phyloP scores from a whole-genome alignment of 345 rosid species.

The Erodium maritimum region DNA sequence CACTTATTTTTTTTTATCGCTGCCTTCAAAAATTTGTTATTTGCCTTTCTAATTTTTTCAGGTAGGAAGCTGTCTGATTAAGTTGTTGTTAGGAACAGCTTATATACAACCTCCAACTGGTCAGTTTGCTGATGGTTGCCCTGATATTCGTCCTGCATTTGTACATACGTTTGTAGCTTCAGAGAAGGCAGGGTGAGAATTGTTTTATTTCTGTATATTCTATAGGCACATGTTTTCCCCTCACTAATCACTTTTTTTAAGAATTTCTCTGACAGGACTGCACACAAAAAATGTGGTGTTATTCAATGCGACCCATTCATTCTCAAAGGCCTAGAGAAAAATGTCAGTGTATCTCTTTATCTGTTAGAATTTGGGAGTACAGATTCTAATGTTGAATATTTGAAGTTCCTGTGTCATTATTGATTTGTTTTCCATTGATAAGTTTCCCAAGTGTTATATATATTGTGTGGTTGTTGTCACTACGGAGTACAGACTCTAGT shows the following conservation, averaged over 20 bases:
- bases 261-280: conserved; percentile 25
- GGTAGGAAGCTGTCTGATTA: conserved; percentile 94
- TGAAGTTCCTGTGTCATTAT: too few relatives aligned
- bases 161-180: conserved; percentile 43
- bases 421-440: too few relatives aligned
- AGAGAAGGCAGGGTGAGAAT: conserved; percentile 44
- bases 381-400: too few relatives aligned
- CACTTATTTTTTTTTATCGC: too few relatives aligned
- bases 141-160: conserved; percentile 93
- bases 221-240: too few relatives aligned
- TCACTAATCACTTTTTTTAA: too few relatives aligned
- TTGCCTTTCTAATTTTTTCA: conserved; percentile 21
- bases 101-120: conserved; percentile 67
- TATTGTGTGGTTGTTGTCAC: too few relatives aligned
- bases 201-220: conserved; percentile 8
- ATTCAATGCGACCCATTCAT: conserved; percentile 76
- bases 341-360: conserved; percentile 37
- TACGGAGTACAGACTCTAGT: too few relatives aligned
- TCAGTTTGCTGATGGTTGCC: conserved; percentile 51
- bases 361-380: too few relatives aligned
- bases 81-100: conserved; percentile 67
- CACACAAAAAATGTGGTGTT: conserved; percentile 57
- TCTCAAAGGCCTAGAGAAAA: conserved; percentile 75
- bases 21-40: too few relatives aligned
- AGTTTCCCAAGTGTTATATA: too few relatives aligned